Conservation (phyloP, 805 yeast species). For the Pichia phayaonensis region DNA sequence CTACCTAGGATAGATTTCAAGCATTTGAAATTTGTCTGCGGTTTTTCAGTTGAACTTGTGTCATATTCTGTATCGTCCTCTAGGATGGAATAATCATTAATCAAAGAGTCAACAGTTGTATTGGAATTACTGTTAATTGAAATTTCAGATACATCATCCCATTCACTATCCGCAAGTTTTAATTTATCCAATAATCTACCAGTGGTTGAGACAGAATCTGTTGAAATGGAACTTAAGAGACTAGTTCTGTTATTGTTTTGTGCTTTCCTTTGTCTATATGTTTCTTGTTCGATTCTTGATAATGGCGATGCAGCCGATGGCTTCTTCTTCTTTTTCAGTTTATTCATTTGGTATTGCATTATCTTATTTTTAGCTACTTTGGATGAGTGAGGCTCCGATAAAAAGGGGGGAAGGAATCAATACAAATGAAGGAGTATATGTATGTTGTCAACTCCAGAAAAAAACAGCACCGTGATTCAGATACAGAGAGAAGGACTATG, state of each 20-base stretch:
- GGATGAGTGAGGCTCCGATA: too few species aligned
- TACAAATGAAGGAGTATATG: neutral
- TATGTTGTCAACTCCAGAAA: neutral
- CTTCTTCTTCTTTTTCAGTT: neutral
- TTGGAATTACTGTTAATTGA: neutral
- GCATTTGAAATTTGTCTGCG: constrained; percentile 27
- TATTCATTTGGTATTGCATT: neutral
- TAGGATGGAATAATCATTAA: neutral
- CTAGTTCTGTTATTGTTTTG: neutral
- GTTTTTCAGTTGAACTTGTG: constrained; percentile 5
- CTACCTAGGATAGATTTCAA: constrained; percentile 20
- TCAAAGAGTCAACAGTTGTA: constrained; percentile 1
- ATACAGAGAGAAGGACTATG: neutral
- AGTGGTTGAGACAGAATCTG: constrained; percentile 17
- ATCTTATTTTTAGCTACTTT: neutral
- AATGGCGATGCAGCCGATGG: constrained; percentile 7
- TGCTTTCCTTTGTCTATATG: neutral
- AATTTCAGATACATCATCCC: constrained; percentile 13
- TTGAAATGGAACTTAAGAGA: neutral
- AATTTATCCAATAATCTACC: constrained; percentile 28
- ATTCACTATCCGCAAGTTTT: constrained; percentile 27
- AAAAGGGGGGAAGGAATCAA: neutral
- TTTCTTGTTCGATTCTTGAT: constrained; percentile 3
- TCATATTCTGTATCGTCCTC: neutral
- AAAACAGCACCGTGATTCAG: neutral